Evolutionary conservation across 202 grass and related monocot genomes (phyloP), one percentile per base, ranked within the genome.

Genomic region (Digitaria exilis): DNA sequence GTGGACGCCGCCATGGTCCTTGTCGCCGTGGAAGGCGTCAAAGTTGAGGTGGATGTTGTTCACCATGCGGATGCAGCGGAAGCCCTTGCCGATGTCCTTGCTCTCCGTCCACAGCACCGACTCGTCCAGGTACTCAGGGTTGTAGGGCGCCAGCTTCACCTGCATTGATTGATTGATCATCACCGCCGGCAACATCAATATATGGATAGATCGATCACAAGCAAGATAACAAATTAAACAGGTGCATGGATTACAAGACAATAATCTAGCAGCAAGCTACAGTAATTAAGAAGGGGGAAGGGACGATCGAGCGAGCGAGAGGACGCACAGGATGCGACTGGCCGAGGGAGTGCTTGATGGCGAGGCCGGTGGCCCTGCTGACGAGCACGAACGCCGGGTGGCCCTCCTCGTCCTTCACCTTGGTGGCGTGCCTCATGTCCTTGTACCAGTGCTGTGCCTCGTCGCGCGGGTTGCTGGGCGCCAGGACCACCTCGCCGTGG

Each of bases 11-110:
- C 90, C 90, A 58, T 93, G 88, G 73, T 60, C 19, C 91, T 91
- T 89, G 84, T 93, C 86, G 17, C 94, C 94, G 73, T 96, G 70
- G 56, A 93, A 73, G 45, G 93, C 93, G 71, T 96, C 93, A 4
- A 96, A 93, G 84, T 89, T 93, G 81, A 96, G 84, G 64, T 30
- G 6, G 81, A 70, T 87, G 82, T 96, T 96, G 73, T 96, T 96
- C 9, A 96, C 88, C 93, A 96, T 96, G 78, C 93, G 85, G 80
- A 96, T 85, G 90, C 93, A 96, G 48, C 94, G 88, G 88, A 93
- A 93, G 21, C 86, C 90, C 28, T 88, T 69, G 32, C 93, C 90
- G 0, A 93, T 79, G 69, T 96, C 94, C 14, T 17, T 29, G 81
- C 90, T 88, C 87, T 95, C 93, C 15, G 93, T 88, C 93, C 93